Conservation (phyloP, 805 yeast species). For the Schwanniomyces occidentalis region DNA sequence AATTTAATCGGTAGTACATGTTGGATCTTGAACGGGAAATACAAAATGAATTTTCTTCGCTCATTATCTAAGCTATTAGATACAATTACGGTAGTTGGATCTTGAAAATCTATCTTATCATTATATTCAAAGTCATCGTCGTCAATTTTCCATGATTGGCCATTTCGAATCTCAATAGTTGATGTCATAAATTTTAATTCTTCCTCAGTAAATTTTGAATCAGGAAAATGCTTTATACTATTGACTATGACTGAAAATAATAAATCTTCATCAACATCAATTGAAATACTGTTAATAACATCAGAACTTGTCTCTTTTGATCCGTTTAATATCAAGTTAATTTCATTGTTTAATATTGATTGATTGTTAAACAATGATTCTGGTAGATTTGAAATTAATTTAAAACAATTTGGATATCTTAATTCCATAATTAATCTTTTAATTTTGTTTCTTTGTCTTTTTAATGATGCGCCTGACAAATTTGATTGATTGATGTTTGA, state of each 20-base stretch:
- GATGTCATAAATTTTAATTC: too few species aligned
- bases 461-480: conserved; percentile 30
- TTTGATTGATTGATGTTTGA: conserved; percentile 13
- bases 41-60: conserved; percentile 33
- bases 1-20: conserved; percentile 44
- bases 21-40: conserved; percentile 49
- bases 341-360: conserved; percentile 29
- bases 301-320: conserved; percentile 25
- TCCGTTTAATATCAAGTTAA: conserved; percentile 26
- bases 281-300: conserved; percentile 22
- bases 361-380: conserved; percentile 36
- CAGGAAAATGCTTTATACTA: conserved; percentile 28
- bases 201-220: too few species aligned
- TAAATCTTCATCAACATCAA: conserved; percentile 39
- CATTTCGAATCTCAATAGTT: conserved; percentile 42
- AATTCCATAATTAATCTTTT: conserved; percentile 30
- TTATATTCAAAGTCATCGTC: conserved; percentile 39
- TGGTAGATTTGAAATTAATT: conserved; percentile 34
- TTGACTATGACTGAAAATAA: conserved; percentile 38
- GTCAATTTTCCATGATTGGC: conserved; percentile 39
- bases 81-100: conserved; percentile 47
- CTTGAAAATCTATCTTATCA: conserved; percentile 45
- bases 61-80: conserved; percentile 36
- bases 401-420: conserved; percentile 38
- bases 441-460: conserved; percentile 31